Evolutionary conservation across 768 basidiomycete species (phyloP), one percentile per base, ranked within the genome.

Genomic region (Panaeolus papilionaceus): DNA sequence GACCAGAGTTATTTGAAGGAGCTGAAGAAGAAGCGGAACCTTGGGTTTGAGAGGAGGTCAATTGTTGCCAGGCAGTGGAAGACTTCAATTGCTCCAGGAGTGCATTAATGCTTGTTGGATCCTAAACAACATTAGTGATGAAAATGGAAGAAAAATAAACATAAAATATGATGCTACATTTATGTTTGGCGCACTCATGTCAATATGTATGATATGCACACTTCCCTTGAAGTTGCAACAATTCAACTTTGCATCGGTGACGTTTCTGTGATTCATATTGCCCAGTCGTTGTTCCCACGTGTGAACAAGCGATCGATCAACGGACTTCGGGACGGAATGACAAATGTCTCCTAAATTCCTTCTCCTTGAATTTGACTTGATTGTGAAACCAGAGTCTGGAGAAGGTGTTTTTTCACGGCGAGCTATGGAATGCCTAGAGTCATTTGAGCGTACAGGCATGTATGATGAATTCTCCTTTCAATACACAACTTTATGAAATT

Each of bases 1-100:
- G 23, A 28, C 54, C 14, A 58, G 54, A 58, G 54, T 58, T 16
- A 12, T 28, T 58, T 14, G 33, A 28, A 58, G 45, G 45, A 18
- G 54, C 1, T 51, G 26, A 10, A 33, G 14, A 16, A 58, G 54
- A 58, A 16, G 11, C 54, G 14, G 54, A 23, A 58, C 26, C n/a
- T 5, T 9, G 54, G 33, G 54, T 12, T 33, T 33, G 26, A 37
- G 54, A 33, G 38, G 72, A 67, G 63, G 67, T 62, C 38, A 78
- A 49, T 61, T 89, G 82, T 71, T 89, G 85, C 92, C 91, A 94
- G 26, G 88, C 90, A 71, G 87, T 83, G 3, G 93, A 94, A 2
- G 83, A 77, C 63, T 86, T 82, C 12, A 94, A 81, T 69, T 87
- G 86, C 64, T 93, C 90, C 18, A 95, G 84, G 28, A 95, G 83